phyloP scores from a whole-genome alignment of 2,329 filamentous ascomycete species.

The Aspergillus nomiae region DNA sequence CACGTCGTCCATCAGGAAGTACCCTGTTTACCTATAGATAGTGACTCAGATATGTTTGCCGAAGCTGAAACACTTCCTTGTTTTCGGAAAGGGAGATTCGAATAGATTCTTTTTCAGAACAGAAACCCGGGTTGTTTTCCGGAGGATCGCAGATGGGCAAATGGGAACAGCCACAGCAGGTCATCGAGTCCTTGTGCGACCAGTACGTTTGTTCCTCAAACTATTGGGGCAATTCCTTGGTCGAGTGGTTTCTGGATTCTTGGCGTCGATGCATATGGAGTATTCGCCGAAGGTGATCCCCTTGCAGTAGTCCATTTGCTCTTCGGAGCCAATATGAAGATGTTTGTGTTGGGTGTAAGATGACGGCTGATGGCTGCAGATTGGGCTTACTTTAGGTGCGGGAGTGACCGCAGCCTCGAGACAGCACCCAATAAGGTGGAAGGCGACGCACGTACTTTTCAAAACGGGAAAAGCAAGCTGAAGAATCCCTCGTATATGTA shows the following conservation, averaged over 20 bases:
- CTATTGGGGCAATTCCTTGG: neutral
- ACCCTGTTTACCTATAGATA: neutral
- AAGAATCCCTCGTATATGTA: neutral
- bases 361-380: neutral
- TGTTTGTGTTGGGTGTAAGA: neutral
- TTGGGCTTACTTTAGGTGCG: neutral
- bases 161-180: neutral
- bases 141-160: neutral
- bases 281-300: conserved; percentile 2
- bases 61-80: neutral
- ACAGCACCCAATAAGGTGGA: neutral
- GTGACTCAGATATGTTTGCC: neutral
- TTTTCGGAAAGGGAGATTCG: neutral
- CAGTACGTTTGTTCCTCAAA: neutral
- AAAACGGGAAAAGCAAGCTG: neutral
- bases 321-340: neutral
- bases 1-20: neutral
- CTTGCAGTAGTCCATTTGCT: conserved; percentile 1
- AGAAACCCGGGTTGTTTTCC: neutral
- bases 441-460: conserved; percentile 1
- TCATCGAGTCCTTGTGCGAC: neutral
- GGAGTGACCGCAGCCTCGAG: conserved; percentile 2
- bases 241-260: neutral
- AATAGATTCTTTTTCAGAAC: neutral
- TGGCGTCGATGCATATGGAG: neutral